Evolutionary conservation across 2,329 filamentous ascomycete species (phyloP).

Genomic region (Colletotrichum godetiae): DNA sequence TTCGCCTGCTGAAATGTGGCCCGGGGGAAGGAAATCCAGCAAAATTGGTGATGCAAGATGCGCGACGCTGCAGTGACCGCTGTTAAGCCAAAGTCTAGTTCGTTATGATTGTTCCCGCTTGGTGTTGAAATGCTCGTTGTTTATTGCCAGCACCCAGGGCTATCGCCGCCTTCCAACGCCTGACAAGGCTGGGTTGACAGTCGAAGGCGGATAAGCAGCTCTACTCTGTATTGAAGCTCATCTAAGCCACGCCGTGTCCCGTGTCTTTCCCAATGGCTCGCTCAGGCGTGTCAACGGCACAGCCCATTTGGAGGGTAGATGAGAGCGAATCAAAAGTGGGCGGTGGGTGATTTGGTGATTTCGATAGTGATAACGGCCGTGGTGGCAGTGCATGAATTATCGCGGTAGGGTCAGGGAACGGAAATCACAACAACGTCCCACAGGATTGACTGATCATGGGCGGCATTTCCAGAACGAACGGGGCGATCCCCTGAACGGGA

Average conservation of each 20-base stretch:
- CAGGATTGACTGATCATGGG: neutral
- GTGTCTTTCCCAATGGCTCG: neutral
- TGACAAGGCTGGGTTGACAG: neutral
- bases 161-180: neutral
- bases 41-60: neutral
- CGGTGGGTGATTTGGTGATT: conserved; percentile 22
- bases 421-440: conserved; percentile 14
- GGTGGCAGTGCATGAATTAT: conserved; percentile 32
- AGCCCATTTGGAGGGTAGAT: conserved; percentile 6
- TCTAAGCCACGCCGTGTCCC: neutral
- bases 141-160: neutral
- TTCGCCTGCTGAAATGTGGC: neutral
- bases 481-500: conserved; percentile 16
- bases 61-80: neutral
- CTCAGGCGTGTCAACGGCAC: conserved; percentile 1
- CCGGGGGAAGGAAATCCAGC: neutral
- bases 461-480: conserved; percentile 14
- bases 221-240: neutral
- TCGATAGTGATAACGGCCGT: conserved; percentile 8
- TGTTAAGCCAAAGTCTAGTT: conserved; percentile 4
- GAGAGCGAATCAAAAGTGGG: neutral
- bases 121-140: neutral
- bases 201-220: neutral
- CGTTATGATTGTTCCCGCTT: neutral
- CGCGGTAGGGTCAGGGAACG: conserved; percentile 25